Conservation (phyloP, 208 protist species). For the Trypanosoma congolense region DNA sequence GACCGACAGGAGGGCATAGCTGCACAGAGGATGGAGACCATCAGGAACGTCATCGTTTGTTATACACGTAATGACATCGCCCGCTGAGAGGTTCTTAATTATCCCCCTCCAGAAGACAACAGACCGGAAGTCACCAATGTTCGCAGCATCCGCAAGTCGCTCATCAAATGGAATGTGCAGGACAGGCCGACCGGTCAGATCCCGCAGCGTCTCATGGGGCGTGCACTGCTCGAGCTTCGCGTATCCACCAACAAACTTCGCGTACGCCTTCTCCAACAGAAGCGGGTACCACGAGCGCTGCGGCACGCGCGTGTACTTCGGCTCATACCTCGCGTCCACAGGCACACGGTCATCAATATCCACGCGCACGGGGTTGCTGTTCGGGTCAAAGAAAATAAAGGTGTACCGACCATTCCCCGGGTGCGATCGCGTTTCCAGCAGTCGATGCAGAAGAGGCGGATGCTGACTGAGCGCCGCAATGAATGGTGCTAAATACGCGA, state of each 20-base stretch:
- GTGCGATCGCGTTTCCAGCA: conserved; percentile 53
- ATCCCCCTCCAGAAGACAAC: conserved; percentile 70
- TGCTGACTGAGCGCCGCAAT: conserved; percentile 61
- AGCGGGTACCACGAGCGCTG: conserved; percentile 66
- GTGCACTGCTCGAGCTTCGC: conserved; percentile 74
- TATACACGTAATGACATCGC: conserved; percentile 73
- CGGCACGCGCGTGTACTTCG: conserved; percentile 61
- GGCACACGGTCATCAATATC: conserved; percentile 85
- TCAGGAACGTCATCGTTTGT: conserved; percentile 42
- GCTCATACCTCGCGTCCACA: conserved; percentile 33
- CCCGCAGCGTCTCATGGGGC: conserved; percentile 79
- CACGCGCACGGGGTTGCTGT: conserved; percentile 76
- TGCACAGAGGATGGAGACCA: conserved; percentile 79
- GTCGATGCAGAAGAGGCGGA: conserved; percentile 58
- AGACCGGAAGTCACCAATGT: conserved; percentile 52
- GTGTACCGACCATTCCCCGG: conserved; percentile 74
- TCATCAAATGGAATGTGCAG: conserved; percentile 63
- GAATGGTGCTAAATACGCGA: conserved; percentile 73
- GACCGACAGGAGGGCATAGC: conserved; percentile 66
- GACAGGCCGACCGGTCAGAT: conserved; percentile 84
- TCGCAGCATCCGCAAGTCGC: conserved; percentile 58
- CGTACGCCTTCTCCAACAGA: conserved; percentile 89
- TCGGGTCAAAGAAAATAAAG: conserved; percentile 80
- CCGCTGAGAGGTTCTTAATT: conserved; percentile 44
- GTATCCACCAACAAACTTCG: conserved; percentile 89